Evolutionary conservation across 2,329 filamentous ascomycete species (phyloP), one percentile per base, ranked within the genome.

Genomic region (Hortaea werneckii): DNA sequence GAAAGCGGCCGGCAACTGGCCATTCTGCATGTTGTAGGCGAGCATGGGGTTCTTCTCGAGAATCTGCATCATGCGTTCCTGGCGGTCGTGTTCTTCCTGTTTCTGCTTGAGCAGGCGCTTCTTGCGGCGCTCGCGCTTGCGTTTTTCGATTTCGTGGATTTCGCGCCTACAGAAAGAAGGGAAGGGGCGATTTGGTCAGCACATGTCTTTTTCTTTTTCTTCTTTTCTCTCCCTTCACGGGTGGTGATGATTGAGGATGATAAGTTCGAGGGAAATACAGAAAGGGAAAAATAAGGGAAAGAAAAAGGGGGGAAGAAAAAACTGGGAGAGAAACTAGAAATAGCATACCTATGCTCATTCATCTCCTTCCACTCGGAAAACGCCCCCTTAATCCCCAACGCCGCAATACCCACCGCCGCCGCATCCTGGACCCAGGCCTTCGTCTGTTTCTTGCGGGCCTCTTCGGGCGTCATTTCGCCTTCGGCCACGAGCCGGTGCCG

Each of bases 281-380:
- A 20, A 20, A 20, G 20, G 20, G 20, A 20, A 20, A 20, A 20
- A n/a, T n/a, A n/a, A n/a, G n/a, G 30, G 20, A 20, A 20, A 20
- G 20, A 4, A 20, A 20, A 20, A 4, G 20, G 10, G 13, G 10
- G 37, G 7, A 34, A 41, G 27, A 32, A 20, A 30, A 8, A 35
- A 28, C 6, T n/a, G 12, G 37, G n/a, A n/a, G n/a, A n/a, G n/a
- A n/a, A n/a, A n/a, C n/a, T n/a, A n/a, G n/a, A n/a, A n/a, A n/a
- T n/a, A 42, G n/a, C 71, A 53, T 75, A 73, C 49, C 76, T 71
- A 61, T 80, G 73, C 62, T 81, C 74, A 48, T 78, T 76, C 65
- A 79, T 78, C 59, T 83, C 77, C 63, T 82, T 80, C 78, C 81
- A 83, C 61, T 83, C 79, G 5, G 70, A 72, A 57, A 79, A 73